phyloP scores from a whole-genome alignment of 306 rosid species.

The Cicer arietinum region DNA sequence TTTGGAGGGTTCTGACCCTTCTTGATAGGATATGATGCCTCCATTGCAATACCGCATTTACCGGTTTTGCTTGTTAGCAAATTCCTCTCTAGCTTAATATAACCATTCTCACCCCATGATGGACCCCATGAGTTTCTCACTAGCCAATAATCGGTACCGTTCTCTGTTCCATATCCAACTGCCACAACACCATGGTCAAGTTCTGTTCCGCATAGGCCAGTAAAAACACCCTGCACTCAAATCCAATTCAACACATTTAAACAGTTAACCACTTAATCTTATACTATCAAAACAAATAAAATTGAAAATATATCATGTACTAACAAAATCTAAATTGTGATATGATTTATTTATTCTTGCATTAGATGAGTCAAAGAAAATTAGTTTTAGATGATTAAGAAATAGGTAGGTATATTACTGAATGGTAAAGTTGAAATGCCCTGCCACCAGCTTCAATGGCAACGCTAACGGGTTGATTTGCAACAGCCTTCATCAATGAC shows the following conservation, averaged over 20 bases:
- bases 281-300: constrained; percentile 8
- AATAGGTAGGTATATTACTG: constrained; percentile 50
- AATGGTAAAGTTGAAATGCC: constrained; percentile 79
- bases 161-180: constrained; percentile 82
- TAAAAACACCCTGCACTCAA: constrained; percentile 73
- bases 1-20: constrained; percentile 80
- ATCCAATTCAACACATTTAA: not conserved
- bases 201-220: constrained; percentile 77
- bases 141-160: constrained; percentile 73
- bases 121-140: constrained; percentile 94
- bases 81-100: constrained; percentile 74
- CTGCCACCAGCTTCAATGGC: constrained; percentile 98
- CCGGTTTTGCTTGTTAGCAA: constrained; percentile 46
- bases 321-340: not conserved
- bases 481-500: constrained; percentile 74
- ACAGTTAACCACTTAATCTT: constrained; percentile 7
- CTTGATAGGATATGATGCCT: constrained; percentile 83
- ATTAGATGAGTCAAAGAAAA: not conserved
- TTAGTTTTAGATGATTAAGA: not conserved
- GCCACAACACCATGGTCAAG: constrained; percentile 82
- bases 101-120: constrained; percentile 84
- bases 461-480: constrained; percentile 79
- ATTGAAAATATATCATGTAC: not conserved
- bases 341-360: not conserved
- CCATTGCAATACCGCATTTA: constrained; percentile 86